A percentile compares a stretch with the other conserved stretches of the same genome.
Evolutionary conservation across 495 filamentous ascomycete genomes (phyloP).

Genomic region (Massariosphaeria phaeospora): DNA sequence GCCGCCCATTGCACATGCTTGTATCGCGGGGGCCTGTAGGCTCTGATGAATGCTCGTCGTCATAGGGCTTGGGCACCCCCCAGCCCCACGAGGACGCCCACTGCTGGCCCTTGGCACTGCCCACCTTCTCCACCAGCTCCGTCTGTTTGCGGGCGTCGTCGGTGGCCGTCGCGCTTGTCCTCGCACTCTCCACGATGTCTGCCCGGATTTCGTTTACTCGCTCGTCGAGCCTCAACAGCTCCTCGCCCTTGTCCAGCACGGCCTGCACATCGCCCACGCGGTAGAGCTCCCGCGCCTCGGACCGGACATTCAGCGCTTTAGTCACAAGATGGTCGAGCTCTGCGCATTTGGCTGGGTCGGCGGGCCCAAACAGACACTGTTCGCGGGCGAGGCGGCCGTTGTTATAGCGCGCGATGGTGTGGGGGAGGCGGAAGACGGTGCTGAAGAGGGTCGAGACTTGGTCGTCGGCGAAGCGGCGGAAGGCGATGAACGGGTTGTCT

Average conservation of each 20-base stretch:
- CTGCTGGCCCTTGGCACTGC: constrained; percentile 18
- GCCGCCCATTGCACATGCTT: not conserved
- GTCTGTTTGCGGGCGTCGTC: not conserved
- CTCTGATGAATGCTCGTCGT: not conserved
- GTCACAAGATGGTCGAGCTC: constrained; percentile 4
- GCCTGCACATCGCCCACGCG: constrained; percentile 1
- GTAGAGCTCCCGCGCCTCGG: not conserved
- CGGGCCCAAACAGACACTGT: constrained; percentile 12
- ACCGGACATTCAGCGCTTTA: not conserved
- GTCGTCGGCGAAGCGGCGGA: constrained; percentile 57
- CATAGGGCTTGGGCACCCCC: constrained; percentile 13
- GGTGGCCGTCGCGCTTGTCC: not conserved
- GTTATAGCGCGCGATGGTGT: constrained; percentile 5
- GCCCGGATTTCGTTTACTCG: not conserved
- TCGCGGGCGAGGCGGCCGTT: constrained; percentile 3
- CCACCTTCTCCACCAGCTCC: constrained; percentile 18
- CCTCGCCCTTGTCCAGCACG: not conserved
- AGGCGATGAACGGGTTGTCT: constrained; percentile 55
- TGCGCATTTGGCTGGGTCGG: constrained; percentile 2
- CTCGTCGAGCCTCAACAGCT: not conserved
- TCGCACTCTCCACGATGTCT: not conserved
- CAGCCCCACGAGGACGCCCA: constrained; percentile 29
- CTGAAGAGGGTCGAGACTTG: constrained; percentile 54
- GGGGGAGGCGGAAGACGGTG: constrained; percentile 48
- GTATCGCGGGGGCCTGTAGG: not conserved